Percentiles rank a stretch among this genome's conserved stretches.
phyloP scores from a whole-genome alignment of 495 filamentous ascomycete species.

The Friedmanniomyces endolithicus region DNA sequence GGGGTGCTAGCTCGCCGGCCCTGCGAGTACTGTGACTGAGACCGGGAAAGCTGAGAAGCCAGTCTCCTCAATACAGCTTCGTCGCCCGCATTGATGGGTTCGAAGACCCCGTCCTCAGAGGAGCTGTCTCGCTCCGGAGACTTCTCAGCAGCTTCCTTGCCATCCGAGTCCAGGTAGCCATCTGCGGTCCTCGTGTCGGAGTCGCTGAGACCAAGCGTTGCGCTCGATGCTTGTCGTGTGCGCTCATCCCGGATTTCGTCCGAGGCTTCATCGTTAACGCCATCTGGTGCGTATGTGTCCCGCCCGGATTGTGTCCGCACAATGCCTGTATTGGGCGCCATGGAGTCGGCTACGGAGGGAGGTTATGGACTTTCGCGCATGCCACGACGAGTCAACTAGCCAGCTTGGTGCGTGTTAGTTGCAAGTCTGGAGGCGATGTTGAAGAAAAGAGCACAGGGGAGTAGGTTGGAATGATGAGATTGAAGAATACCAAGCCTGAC shows the following conservation, averaged over 20 bases:
- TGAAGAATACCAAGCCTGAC: neutral
- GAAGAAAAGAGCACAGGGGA: neutral
- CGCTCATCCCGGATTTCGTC: neutral
- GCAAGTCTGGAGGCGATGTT: neutral
- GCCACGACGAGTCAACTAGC: neutral
- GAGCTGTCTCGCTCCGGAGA: neutral
- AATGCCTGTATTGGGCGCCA: neutral
- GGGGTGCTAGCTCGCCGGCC: neutral
- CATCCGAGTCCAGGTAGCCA: neutral
- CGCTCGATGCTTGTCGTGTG: neutral
- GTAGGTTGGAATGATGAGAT: neutral
- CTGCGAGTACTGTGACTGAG: neutral
- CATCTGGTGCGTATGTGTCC: constrained; percentile 1
- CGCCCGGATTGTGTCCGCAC: neutral
- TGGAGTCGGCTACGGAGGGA: neutral
- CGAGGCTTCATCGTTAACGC: neutral
- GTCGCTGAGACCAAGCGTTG: neutral
- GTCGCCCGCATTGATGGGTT: constrained; percentile 2
- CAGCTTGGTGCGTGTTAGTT: too few species aligned
- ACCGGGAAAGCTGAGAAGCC: constrained; percentile 1
- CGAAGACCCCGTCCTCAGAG: neutral
- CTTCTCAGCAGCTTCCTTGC: neutral
- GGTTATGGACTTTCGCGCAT: neutral
- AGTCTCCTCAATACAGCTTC: neutral
- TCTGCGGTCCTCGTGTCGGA: neutral